Evolutionary conservation across 805 yeast species (phyloP).

Genomic region (Monosporozyma unispora): DNA sequence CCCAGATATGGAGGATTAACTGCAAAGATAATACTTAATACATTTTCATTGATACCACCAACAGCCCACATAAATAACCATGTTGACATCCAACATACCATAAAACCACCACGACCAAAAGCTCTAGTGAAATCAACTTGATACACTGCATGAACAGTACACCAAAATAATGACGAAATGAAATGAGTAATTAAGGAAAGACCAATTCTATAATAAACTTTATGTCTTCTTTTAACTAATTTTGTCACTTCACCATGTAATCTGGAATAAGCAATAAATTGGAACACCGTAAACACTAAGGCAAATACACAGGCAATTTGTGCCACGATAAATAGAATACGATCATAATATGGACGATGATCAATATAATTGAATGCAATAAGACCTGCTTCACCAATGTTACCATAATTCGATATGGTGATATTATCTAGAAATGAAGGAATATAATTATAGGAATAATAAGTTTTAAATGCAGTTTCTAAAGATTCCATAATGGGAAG

Average conservation of each 20-base stretch:
- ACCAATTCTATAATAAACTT: conserved; percentile 43
- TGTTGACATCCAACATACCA: conserved; percentile 63
- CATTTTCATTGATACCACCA: conserved; percentile 66
- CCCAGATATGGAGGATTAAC: conserved; percentile 56
- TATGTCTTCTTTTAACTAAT: conserved; percentile 36
- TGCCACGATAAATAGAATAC: conserved; percentile 51
- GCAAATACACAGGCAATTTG: conserved; percentile 71
- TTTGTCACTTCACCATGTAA: conserved; percentile 43
- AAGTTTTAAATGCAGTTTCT: conserved; percentile 14
- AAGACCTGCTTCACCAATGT: conserved; percentile 25
- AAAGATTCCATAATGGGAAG: conserved; percentile 35
- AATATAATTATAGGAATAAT: conserved; percentile 5
- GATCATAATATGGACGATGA: conserved; percentile 40
- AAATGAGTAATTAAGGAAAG: conserved; percentile 44
- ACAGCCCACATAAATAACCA: conserved; percentile 66
- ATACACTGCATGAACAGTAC: conserved; percentile 56
- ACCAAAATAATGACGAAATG: conserved; percentile 48
- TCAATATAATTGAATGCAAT: conserved; percentile 33
- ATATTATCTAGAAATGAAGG: conserved; percentile 14
- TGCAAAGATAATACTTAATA: conserved; percentile 43
- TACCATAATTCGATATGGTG: conserved; percentile 4
- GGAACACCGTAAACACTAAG: conserved; percentile 64
- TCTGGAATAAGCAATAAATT: conserved; percentile 48
- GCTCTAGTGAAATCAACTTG: conserved; percentile 51
- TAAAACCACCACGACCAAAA: conserved; percentile 63